These are phyloP conservation scores for Paramicrosporidium saccamoebae DNA, from an alignment of 371 early-diverging fungal species.

Conservation along the genomic window DNA sequence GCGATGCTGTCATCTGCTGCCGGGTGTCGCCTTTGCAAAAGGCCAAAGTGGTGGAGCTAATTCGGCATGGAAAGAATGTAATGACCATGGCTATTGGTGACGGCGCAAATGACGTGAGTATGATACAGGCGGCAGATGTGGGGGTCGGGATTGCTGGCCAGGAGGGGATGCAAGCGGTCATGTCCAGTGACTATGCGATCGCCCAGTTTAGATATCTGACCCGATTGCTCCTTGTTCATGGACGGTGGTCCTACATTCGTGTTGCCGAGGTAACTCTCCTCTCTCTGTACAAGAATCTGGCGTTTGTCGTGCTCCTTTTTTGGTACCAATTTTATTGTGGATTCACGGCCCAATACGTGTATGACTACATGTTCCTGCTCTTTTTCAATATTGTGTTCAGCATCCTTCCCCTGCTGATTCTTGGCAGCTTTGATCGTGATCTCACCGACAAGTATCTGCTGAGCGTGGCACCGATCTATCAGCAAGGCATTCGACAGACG, in stretches of 20 bases:
- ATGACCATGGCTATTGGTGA: slow-evolving; percentile 59
- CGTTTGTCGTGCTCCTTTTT: slow-evolving; percentile 35
- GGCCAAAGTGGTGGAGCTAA: slow-evolving; percentile 34
- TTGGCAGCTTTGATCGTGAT: slow-evolving; percentile 72
- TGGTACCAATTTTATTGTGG: slow-evolving; percentile 47
- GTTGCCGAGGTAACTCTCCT: slow-evolving; percentile 34
- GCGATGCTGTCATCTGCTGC: slow-evolving; percentile 44
- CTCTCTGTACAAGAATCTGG: slow-evolving; percentile 43
- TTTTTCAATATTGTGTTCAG: slow-evolving; percentile 39
- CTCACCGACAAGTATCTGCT: slow-evolving; percentile 25
- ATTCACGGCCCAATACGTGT: slow-evolving; percentile 18
- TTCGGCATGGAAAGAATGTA: slow-evolving; percentile 19
- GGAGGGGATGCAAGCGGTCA: slow-evolving; percentile 72
- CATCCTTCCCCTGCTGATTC: slow-evolving; percentile 19
- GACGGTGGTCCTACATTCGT: slow-evolving; percentile 50
- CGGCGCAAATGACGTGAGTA: slow-evolving; percentile 72
- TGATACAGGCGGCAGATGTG: slow-evolving; percentile 69
- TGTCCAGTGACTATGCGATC: slow-evolving; percentile 64
- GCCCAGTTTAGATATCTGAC: slow-evolving; percentile 43
- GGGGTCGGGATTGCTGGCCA: slow-evolving; percentile 72
- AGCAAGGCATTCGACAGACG: slow-evolving; percentile 39
- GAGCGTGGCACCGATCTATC: slow-evolving; percentile 50
- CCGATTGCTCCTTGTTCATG: slow-evolving; percentile 33
- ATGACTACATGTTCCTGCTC: slow-evolving; percentile 38
- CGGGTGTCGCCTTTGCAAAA: slow-evolving; percentile 70